Evolutionary conservation across 148 eudicot species (phyloP).

Genomic region (Agrostemma githago): DNA sequence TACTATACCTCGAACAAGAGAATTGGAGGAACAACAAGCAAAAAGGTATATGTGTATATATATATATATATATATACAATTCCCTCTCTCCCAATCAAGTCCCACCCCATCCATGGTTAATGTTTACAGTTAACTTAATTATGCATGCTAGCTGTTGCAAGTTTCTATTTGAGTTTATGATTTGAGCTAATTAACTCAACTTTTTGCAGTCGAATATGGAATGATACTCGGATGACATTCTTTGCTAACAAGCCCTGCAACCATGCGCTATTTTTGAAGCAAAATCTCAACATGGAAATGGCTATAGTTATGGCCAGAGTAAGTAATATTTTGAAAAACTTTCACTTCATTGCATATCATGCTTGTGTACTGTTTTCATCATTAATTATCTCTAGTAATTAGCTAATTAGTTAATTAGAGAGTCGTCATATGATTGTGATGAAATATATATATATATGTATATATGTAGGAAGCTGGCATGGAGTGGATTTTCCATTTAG

Average conservation of each 20-base stretch:
- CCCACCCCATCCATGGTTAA: too few relatives aligned
- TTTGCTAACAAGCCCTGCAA: slow-evolving; percentile 89
- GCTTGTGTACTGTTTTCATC: neutral
- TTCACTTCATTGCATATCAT: neutral
- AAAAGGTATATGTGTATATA: slow-evolving; percentile 37
- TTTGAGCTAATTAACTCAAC: neutral
- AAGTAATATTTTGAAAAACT: slow-evolving; percentile 10
- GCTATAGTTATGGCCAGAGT: slow-evolving; percentile 80
- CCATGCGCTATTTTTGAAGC: slow-evolving; percentile 78
- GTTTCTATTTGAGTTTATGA: too few relatives aligned
- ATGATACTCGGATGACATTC: slow-evolving; percentile 56
- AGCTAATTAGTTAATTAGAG: neutral
- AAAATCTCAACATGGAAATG: slow-evolving; percentile 82
- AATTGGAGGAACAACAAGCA: slow-evolving; percentile 69
- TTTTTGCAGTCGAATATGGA: slow-evolving; percentile 65
- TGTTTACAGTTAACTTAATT: too few relatives aligned
- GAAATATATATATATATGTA: neutral
- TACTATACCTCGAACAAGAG: slow-evolving; percentile 56
- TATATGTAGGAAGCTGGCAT: slow-evolving; percentile 49
- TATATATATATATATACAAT: too few relatives aligned
- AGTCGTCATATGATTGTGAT: neutral
- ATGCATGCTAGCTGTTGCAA: too few relatives aligned
- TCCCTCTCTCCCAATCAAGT: neutral
- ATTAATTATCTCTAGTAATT: slow-evolving; percentile 1
- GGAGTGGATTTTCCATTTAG: slow-evolving; percentile 89